Evolutionary conservation across 1,284 basidiomycete species (phyloP), one percentile per base, ranked within the genome.

Genomic region (Clitocybe nebularis): DNA sequence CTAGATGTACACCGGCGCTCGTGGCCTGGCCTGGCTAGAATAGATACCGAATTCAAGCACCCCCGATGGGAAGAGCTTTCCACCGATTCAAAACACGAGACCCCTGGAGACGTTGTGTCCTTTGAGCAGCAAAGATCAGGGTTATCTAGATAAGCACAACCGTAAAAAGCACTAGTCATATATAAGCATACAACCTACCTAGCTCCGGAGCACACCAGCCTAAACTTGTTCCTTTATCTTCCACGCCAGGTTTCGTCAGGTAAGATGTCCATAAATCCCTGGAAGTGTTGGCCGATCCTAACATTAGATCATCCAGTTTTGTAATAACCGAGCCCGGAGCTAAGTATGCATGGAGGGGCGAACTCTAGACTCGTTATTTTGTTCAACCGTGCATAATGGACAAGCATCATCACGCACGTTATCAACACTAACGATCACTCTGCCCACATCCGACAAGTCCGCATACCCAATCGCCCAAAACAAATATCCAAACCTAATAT

Each of bases 121-220:
- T 44, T 49, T 23, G 49, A 49, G 44, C 60, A 63, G 39, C 61
- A 63, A 6, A 44, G 36, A 16, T 58, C 50, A 3, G 59, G 46
- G 2, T 44, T 48, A 10, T 46, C 59, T 63, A 22, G 11, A 17
- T 4, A 26, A 38, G 7, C 26, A 30, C 33, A 14, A 36, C 10
- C 14, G 22, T 16, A 22, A 19, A 11, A 26, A 23, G n/a, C 36
- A 16, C 10, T 14, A 35, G 10, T 26, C 19, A 24, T 1, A 21
- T 24, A 20, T 17, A 13, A 21, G 41, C 21, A 44, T 69, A 50
- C 48, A 60, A 69, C 64, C 50, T 59, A 64, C n/a, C 53, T 26
- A 46, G 23, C 16, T 52, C 47, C 3, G 66, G 47, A 4, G 74
- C 59, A 58, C 86, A 89, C 85, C 84, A 88, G 7, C 84, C 84